Evolutionary conservation across 192 early-diverging fungal genomes (phyloP).

Genomic region (Kappamyces sp.): DNA sequence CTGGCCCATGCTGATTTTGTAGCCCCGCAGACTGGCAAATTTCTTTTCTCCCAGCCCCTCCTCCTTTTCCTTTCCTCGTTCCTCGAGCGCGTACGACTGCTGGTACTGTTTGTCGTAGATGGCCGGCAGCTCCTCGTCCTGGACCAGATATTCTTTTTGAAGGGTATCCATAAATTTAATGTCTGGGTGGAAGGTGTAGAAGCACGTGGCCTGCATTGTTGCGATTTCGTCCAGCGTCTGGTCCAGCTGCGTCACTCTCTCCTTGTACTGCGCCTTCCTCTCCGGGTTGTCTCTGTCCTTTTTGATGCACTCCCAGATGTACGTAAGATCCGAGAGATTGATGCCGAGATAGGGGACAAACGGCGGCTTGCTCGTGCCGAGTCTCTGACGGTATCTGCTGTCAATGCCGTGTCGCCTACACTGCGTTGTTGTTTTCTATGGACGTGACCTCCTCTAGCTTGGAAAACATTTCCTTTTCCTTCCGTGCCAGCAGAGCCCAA

Average conservation of each 20-base stretch:
- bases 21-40: no score
- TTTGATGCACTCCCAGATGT: constrained; percentile 33
- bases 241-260: constrained; percentile 29
- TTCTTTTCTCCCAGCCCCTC: no score
- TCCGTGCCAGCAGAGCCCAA: constrained; percentile 35
- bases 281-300: constrained; percentile 30
- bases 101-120: constrained; percentile 10
- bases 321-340: constrained; percentile 38
- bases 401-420: constrained; percentile 4
- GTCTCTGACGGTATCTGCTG: constrained; percentile 22
- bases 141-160: not conserved
- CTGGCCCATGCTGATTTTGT: no score
- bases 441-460: constrained; percentile 30
- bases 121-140: constrained; percentile 1
- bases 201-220: constrained; percentile 1
- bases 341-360: constrained; percentile 42
- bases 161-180: not conserved
- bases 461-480: constrained; percentile 33
- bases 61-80: no score
- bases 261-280: constrained; percentile 20
- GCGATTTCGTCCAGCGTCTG: constrained; percentile 8
- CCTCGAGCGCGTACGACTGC: no score
- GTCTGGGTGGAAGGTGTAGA: not conserved
- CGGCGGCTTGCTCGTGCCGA: constrained; percentile 23
- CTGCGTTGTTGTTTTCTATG: constrained; percentile 33